Evolutionary conservation across 23 red algal genomes (phyloP), one percentile per base, ranked within the genome.

Genomic region (Gracilaria vermiculophylla): DNA sequence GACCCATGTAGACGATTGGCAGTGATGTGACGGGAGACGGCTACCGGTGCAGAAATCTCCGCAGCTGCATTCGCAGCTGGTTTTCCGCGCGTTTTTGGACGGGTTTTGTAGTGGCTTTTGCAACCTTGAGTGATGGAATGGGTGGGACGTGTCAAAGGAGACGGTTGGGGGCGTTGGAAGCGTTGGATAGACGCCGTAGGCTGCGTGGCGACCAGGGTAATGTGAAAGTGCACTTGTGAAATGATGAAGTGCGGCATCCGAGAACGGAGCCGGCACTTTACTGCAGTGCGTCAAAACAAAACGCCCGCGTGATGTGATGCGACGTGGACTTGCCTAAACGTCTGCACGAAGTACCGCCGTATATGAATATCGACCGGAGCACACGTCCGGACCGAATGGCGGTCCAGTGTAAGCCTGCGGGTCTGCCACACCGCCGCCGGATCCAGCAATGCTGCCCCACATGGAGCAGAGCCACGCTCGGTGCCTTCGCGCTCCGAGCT

Each of bases 1-100:
- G 84, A 16, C 79, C 79, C 79, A 83, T 83, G 31, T 58, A 57
- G 57, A 60, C 23, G 20, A 57, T 8, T 57, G 76, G 48, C 19
- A 35, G 24, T 8, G 9, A 17, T 43, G 39, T 73, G 19, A 73
- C 44, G 42, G 17, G 32, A 64, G 58, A n/a, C 54, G 2, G 54
- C 54, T 28, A 58, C 21, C 54, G 54, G 21, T n/a, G n/a, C n/a
- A 58, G 21, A 58, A 58, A 2, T 58, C 21, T 58, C 2, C 54
- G 29, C 29, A 28, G 58, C 58, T 64, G 58, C 58, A 64, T 32
- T 34, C 58, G 58, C 58, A 9, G 58, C 58, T 35, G 58, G 52
- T 25, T 35, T 17, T 64, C 35, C 58, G 58, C 15, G 29, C 58
- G 58, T 14, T 35, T 34, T 16, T 34, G 52, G 21, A n/a, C 55